These are phyloP conservation scores for Trametes pubescens DNA, from an alignment of 1,284 basidiomycete genomes.

Conservation along the genomic window DNA sequence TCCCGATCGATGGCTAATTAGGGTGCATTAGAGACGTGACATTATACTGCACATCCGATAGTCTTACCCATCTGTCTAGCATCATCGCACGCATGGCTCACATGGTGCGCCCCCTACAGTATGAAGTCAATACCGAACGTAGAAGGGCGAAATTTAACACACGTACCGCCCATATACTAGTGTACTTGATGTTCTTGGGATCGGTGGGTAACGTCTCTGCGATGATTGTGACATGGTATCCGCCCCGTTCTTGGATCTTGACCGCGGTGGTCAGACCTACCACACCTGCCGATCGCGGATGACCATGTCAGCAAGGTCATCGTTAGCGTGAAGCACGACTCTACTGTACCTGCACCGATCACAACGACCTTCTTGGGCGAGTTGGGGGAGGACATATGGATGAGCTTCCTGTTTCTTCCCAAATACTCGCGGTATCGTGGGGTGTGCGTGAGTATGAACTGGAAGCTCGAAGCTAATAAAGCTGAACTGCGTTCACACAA, in stretches of 20 bases:
- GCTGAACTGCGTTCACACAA: background rate
- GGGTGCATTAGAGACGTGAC: background rate
- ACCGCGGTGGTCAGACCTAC: conserved; percentile 77
- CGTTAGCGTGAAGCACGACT: no score
- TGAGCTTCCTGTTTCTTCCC: background rate
- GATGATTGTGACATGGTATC: conserved; percentile 67
- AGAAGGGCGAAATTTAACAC: background rate
- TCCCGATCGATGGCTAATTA: conserved; percentile 69
- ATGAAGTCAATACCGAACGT: background rate
- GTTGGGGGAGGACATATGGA: conserved; percentile 13
- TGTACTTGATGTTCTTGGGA: conserved; percentile 70
- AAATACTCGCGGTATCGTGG: background rate
- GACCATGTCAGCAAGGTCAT: background rate
- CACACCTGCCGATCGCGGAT: conserved; percentile 68
- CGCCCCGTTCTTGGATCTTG: conserved; percentile 64
- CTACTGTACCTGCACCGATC: conserved; percentile 40
- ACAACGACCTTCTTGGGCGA: conserved; percentile 40
- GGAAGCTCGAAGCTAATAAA: background rate
- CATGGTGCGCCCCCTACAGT: conserved; percentile 71
- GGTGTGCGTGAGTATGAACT: background rate
- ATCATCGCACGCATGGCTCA: conserved; percentile 60
- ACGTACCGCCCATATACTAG: conserved; percentile 81
- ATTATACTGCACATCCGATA: background rate
- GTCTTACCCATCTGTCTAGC: conserved; percentile 56
- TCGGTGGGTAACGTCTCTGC: conserved; percentile 75